phyloP scores from a whole-genome alignment of 345 rosid species.

The Raphanus sativus region DNA sequence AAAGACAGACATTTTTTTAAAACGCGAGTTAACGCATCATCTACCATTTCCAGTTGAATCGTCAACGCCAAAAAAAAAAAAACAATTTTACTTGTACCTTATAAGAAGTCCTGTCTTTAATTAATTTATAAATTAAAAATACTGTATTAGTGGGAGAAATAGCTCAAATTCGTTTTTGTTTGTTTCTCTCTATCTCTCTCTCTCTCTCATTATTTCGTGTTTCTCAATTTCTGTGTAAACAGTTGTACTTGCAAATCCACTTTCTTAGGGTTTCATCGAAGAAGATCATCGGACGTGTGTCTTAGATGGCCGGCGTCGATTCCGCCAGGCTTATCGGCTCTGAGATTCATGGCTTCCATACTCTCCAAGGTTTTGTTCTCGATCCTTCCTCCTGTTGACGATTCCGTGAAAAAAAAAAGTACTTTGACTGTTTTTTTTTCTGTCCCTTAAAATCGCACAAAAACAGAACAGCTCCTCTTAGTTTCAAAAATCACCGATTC shows the following conservation, averaged over 20 bases:
- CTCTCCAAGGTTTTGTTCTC: conserved; percentile 53
- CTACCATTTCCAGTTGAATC: conserved; percentile 12
- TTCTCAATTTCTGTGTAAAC: conserved; percentile 14
- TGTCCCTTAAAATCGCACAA: neutral
- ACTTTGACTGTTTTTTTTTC: neutral
- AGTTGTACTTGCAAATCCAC: conserved; percentile 12
- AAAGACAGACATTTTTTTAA: neutral
- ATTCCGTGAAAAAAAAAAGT: neutral
- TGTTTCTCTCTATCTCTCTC: neutral
- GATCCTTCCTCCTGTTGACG: conserved; percentile 7
- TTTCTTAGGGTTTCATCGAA: conserved; percentile 18
- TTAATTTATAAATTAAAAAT: neutral
- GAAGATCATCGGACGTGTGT: conserved; percentile 12
- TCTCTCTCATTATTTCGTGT: conserved; percentile 12
- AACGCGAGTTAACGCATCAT: neutral
- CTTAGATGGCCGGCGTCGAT: conserved; percentile 47
- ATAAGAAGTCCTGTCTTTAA: neutral
- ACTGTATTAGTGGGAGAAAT: neutral
- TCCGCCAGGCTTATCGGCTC: conserved; percentile 60
- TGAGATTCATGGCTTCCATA: conserved; percentile 92
- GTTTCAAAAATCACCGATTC: too few relatives aligned
- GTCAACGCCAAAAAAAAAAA: neutral
- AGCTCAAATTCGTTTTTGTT: conserved; percentile 1
- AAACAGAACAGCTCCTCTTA: neutral
- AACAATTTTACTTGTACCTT: neutral